Percentiles rank a stretch among this genome's conserved stretches.
Evolutionary conservation across 2,329 filamentous ascomycete genomes (phyloP).

Genomic region (Colletotrichum paranaense): DNA sequence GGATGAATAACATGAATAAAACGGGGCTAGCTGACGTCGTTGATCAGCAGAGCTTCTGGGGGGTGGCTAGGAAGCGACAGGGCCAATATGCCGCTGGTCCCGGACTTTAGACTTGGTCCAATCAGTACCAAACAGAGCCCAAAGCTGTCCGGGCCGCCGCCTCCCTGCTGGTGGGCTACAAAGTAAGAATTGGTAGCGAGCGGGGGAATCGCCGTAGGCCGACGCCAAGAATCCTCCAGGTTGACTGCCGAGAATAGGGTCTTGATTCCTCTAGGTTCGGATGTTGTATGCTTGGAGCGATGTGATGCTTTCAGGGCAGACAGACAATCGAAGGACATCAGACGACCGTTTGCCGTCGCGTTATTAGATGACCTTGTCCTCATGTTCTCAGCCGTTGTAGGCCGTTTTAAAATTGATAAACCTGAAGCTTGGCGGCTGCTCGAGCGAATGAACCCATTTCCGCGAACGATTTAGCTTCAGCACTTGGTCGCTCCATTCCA

Average conservation of each 20-base stretch:
- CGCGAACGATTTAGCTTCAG: slow-evolving; percentile 11
- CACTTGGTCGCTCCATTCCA: slow-evolving; percentile 11
- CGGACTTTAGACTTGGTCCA: slow-evolving; percentile 3
- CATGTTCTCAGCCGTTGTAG: background rate
- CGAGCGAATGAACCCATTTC: background rate
- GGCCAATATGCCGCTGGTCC: slow-evolving; percentile 24
- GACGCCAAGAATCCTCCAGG: slow-evolving; percentile 6
- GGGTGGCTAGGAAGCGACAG: slow-evolving; percentile 10
- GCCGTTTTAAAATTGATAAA: slow-evolving; percentile 2
- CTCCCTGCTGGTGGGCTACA: background rate
- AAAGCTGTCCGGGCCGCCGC: slow-evolving; percentile 2
- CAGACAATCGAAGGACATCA: background rate
- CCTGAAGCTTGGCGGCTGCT: slow-evolving; percentile 8
- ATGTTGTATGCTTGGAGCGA: background rate
- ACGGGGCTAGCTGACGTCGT: slow-evolving; percentile 31
- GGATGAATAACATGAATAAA: slow-evolving; percentile 6
- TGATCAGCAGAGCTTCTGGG: slow-evolving; percentile 23
- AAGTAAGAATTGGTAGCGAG: slow-evolving; percentile 8
- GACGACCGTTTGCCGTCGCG: slow-evolving; percentile 11
- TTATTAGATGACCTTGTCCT: background rate
- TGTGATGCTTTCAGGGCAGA: background rate
- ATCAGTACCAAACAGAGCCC: background rate
- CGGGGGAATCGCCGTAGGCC: background rate
- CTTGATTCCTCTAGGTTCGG: background rate
- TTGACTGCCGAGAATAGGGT: background rate